Evolutionary conservation across 1,139 yeast genomes (phyloP), one percentile per base, ranked within the genome.

Genomic region (Geotrichum bryndzae): DNA sequence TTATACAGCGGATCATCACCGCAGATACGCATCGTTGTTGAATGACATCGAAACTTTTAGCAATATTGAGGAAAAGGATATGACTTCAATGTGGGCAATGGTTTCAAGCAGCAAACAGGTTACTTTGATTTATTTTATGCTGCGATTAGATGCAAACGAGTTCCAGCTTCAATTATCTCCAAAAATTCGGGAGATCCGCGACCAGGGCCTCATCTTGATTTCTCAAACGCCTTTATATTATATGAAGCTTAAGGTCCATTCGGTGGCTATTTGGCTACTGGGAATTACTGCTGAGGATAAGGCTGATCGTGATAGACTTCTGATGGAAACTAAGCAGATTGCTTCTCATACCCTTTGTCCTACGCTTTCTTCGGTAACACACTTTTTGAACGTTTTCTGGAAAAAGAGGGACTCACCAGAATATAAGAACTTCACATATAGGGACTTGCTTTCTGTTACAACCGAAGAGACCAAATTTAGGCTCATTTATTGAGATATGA

Each of bases 201-300:
- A 60, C 3, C 63, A 64, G 18, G 57, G 57, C 11, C 27, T 54
- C 11, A 13, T 15, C 18, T 29, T 65, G 13, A 46, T 58, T 5
- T 22, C 60, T 11, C 55, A 63, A 58, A 58, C 61, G 25, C 18
- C 57, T 56, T n/a, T 54, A 31, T 60, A 62, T 41, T 54, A 11
- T 54, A 46, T 35, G 4, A 53, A 57, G 7, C 25, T 60, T 13
- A 59, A 63, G 45, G 53, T 65, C 0, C 67, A 66, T 66, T 66
- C 70, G 13, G 33, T 56, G n/a, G 31, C 33, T 11, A 48, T 68
- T 33, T 68, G 69, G 69, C 67, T 67, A 51, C 33, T 67, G 25
- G 71, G 71, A 8, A 61, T 67, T 11, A 59, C 60, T n/a, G 61
- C 65, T 27, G 69, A 67, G 29, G 38, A 53, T 10, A 57, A 53